Evolutionary conservation across 2,329 filamentous ascomycete genomes (phyloP).

Genomic region (Aspergillus transmontanensis): DNA sequence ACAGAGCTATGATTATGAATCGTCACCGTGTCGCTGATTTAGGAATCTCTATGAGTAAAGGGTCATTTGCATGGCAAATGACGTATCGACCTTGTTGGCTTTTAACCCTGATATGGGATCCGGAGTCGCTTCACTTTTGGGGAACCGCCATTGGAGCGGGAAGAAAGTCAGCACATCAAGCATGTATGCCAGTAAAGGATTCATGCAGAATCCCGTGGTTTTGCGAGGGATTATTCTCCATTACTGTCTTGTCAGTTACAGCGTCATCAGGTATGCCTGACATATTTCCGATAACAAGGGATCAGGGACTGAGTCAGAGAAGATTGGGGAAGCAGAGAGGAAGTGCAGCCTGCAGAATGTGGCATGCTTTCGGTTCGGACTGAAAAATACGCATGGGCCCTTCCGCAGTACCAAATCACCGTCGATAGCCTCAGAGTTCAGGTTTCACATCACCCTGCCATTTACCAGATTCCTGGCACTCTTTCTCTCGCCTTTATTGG

Average conservation of each 20-base stretch:
- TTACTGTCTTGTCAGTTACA: not conserved
- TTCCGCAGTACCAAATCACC: not conserved
- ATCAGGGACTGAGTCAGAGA: not conserved
- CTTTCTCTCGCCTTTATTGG: not conserved
- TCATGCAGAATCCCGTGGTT: not conserved
- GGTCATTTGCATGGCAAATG: not conserved
- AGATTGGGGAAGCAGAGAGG: not conserved
- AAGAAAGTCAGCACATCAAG: not conserved
- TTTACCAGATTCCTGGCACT: not conserved
- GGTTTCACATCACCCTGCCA: not conserved
- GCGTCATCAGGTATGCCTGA: not conserved
- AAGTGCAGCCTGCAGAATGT: constrained; percentile 6
- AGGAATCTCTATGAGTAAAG: not conserved
- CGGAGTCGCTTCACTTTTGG: not conserved
- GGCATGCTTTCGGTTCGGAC: constrained; percentile 5
- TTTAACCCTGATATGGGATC: not conserved
- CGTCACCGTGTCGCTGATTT: not conserved
- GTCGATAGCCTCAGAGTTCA: not conserved
- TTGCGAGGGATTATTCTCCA: not conserved
- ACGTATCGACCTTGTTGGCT: not conserved
- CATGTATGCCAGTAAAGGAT: not conserved
- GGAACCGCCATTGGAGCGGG: not conserved
- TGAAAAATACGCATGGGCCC: constrained; percentile 16
- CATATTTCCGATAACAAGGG: not conserved
- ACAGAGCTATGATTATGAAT: not conserved